phyloP scores from a whole-genome alignment of 371 early-diverging fungal genomes.

The Apophysomyces trapeziformis region DNA sequence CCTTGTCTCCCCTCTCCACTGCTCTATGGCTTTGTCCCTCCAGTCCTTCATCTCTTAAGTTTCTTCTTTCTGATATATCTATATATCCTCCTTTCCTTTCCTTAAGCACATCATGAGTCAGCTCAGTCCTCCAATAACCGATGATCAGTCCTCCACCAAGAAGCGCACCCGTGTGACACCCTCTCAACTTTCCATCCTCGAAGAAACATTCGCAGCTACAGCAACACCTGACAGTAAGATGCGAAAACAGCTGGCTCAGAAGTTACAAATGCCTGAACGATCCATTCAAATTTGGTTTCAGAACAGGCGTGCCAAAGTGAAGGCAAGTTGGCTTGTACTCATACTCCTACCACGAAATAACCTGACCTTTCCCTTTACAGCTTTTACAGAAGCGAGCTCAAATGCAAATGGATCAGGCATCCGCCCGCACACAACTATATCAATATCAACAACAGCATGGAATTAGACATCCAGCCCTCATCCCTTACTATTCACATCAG shows the following conservation, averaged over 20 bases:
- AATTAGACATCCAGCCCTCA: constrained; percentile 7
- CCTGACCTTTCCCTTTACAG: background rate
- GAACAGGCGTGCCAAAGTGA: constrained; percentile 95
- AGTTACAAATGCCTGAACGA: constrained; percentile 91
- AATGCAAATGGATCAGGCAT: constrained; percentile 28
- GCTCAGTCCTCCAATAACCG: constrained; percentile 5
- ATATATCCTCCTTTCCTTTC: constrained; percentile 7
- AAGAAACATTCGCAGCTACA: constrained; percentile 73
- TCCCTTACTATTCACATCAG: constrained; percentile 8
- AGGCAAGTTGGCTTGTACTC: constrained; percentile 28
- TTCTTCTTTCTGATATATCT: constrained; percentile 7
- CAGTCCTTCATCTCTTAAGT: constrained; percentile 16
- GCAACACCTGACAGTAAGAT: constrained; percentile 79
- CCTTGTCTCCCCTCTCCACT: constrained; percentile 4
- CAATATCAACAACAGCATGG: constrained; percentile 9
- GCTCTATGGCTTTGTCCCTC: background rate
- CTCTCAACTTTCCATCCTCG: constrained; percentile 73
- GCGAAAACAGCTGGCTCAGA: constrained; percentile 83
- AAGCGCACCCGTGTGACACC: constrained; percentile 79
- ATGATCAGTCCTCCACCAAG: constrained; percentile 23
- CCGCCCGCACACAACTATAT: constrained; percentile 18
- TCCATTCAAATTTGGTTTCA: constrained; percentile 99
- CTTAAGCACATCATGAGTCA: constrained; percentile 13
- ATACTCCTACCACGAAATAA: background rate
- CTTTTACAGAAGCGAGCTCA: constrained; percentile 49